phyloP scores from a whole-genome alignment of 352 stramenopile genomes.

The Blastocystis sp. region DNA sequence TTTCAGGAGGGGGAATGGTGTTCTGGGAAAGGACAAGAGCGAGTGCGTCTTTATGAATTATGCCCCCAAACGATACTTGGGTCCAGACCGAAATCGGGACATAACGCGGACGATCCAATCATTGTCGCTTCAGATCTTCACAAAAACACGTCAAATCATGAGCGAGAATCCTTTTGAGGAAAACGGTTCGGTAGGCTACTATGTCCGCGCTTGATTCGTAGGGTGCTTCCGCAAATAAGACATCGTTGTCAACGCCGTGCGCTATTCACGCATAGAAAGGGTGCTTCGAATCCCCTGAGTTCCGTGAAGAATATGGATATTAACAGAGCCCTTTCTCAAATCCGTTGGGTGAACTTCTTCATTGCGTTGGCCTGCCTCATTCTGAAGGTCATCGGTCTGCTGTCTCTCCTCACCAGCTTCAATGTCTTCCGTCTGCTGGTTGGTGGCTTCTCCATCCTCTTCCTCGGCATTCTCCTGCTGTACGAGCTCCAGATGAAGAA shows the following conservation, averaged over 20 bases:
- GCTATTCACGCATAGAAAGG: conserved; percentile 32
- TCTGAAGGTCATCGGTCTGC: conserved; percentile 30
- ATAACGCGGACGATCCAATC: background rate
- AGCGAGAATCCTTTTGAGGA: conserved; percentile 69
- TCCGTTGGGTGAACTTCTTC: conserved; percentile 53
- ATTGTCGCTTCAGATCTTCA: background rate
- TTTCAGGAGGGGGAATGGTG: no score
- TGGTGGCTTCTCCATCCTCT: conserved; percentile 52
- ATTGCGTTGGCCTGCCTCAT: conserved; percentile 22
- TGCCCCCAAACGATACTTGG: background rate
- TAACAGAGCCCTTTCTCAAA: conserved; percentile 30
- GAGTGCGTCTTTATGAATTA: conserved; percentile 26
- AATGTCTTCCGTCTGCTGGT: conserved; percentile 2
- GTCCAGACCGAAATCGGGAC: conserved; percentile 2
- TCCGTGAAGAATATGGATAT: conserved; percentile 53
- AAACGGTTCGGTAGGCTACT: background rate
- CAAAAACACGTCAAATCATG: conserved; percentile 12
- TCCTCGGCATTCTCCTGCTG: conserved; percentile 47
- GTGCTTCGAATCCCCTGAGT: background rate
- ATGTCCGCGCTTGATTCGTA: background rate
- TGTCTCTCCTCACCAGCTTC: conserved; percentile 16
- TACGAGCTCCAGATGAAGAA: conserved; percentile 68
- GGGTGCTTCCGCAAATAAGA: conserved; percentile 13
- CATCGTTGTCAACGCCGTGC: background rate
- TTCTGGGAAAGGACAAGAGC: background rate